Conservation (phyloP, 495 filamentous ascomycete genomes). For the Lasiosphaeriaceae sp. region DNA sequence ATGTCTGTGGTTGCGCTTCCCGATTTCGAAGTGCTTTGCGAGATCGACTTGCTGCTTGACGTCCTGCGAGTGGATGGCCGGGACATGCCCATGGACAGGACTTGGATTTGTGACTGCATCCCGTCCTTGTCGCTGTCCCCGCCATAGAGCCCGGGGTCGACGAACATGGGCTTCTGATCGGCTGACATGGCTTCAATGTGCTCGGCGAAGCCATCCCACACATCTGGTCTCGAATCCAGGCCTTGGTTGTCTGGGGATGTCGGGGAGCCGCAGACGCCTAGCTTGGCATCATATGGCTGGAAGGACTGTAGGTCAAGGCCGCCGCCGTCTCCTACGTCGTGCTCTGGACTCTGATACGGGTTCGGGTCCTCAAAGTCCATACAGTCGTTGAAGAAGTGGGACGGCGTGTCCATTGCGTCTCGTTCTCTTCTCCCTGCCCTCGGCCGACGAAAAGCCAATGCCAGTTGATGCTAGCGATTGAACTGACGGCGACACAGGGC, state of each 20-base stretch:
- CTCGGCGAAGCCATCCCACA: constrained; percentile 17
- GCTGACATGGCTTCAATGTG: constrained; percentile 15
- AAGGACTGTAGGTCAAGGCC: constrained; percentile 12
- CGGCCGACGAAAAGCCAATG: not conserved
- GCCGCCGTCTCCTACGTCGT: constrained; percentile 7
- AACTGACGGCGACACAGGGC: not conserved
- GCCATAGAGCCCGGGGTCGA: constrained; percentile 24
- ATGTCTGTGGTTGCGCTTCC: constrained; percentile 20
- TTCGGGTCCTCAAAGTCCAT: constrained; percentile 22
- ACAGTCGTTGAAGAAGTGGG: constrained; percentile 29
- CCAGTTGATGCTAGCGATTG: not conserved
- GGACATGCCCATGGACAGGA: constrained; percentile 13
- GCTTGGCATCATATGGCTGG: constrained; percentile 11
- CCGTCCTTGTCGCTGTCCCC: constrained; percentile 17
- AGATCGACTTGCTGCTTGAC: constrained; percentile 23
- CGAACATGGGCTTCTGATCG: constrained; percentile 19
- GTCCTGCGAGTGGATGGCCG: constrained; percentile 19
- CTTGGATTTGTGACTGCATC: constrained; percentile 18
- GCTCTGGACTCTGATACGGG: constrained; percentile 21
- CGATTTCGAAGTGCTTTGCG: constrained; percentile 18
- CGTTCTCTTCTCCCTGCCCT: not conserved
- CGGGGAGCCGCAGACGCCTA: constrained; percentile 6
- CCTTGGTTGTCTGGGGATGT: constrained; percentile 1
- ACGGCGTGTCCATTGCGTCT: constrained; percentile 22
- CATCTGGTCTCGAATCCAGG: constrained; percentile 4